Percentiles rank a stretch among this genome's conserved stretches.
Evolutionary conservation across 2,329 filamentous ascomycete species (phyloP).

Genomic region (Cercospora sp.): DNA sequence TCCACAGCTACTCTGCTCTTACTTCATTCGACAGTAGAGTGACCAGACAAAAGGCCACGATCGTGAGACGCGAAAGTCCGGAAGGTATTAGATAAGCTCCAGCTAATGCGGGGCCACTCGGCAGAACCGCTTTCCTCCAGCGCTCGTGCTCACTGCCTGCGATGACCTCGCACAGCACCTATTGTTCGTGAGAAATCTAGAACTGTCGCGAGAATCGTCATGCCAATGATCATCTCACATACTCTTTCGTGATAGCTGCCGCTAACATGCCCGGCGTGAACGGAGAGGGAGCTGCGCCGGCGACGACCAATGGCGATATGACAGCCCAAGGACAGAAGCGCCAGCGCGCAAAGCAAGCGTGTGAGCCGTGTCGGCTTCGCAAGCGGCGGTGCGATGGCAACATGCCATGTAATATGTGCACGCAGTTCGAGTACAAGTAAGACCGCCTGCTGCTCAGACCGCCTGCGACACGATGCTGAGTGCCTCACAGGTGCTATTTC

Average conservation of each 20-base stretch:
- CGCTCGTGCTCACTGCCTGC: not conserved
- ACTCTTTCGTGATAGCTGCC: not conserved
- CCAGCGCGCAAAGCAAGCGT: constrained; percentile 39
- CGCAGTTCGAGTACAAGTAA: constrained; percentile 53
- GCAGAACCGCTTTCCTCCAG: not conserved
- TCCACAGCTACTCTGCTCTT: no score
- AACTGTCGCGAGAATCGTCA: not conserved
- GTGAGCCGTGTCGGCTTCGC: constrained; percentile 54
- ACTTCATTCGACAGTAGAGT: no score
- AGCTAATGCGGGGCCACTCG: not conserved
- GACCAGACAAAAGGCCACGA: not conserved
- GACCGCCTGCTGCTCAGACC: constrained; percentile 47
- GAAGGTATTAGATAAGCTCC: not conserved
- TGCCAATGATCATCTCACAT: not conserved
- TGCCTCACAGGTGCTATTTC: constrained; percentile 17
- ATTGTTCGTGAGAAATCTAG: not conserved
- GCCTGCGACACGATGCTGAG: not conserved
- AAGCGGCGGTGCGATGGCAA: constrained; percentile 59
- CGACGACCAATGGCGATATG: constrained; percentile 13
- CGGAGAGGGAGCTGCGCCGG: constrained; percentile 1
- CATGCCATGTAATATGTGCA: constrained; percentile 55
- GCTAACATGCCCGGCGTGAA: not conserved
- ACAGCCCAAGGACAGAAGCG: constrained; percentile 31
- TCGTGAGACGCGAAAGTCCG: not conserved
- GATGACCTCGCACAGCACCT: not conserved